Evolutionary conservation across 257 asterid species (phyloP).

Genomic region (Przewalskia tangutica): DNA sequence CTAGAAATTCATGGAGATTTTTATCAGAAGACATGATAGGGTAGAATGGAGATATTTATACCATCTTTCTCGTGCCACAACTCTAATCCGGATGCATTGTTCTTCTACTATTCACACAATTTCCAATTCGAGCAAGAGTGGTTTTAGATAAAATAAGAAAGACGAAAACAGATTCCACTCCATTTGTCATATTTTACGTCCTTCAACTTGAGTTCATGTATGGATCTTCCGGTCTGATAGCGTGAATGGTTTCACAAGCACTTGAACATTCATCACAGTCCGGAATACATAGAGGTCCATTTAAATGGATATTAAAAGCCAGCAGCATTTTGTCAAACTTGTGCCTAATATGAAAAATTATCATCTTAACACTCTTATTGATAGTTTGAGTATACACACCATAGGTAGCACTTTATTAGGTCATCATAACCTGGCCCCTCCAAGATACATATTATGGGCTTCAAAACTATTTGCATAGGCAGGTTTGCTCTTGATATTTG

Average conservation of each 20-base stretch:
- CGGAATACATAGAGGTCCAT: background rate
- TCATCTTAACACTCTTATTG: background rate
- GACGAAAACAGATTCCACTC: background rate
- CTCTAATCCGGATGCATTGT: no score
- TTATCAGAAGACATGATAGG: background rate
- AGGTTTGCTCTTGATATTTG: background rate
- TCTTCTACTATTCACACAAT: no score
- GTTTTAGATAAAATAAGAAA: no score
- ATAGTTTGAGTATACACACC: background rate
- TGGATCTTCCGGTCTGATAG: background rate
- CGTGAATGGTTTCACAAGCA: background rate
- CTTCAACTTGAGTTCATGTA: background rate
- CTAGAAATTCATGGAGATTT: background rate
- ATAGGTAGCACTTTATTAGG: background rate
- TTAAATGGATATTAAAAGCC: slow-evolving; percentile 1
- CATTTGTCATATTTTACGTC: background rate
- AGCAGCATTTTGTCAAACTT: background rate
- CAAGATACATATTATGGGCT: background rate
- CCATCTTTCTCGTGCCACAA: background rate
- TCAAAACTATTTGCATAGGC: background rate
- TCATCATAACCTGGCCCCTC: background rate
- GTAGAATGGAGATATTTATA: background rate
- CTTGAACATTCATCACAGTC: background rate
- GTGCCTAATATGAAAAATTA: background rate
- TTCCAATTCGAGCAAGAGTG: no score